Evolutionary conservation across 2,329 filamentous ascomycete genomes (phyloP).

Genomic region (Remersonia thermophila): DNA sequence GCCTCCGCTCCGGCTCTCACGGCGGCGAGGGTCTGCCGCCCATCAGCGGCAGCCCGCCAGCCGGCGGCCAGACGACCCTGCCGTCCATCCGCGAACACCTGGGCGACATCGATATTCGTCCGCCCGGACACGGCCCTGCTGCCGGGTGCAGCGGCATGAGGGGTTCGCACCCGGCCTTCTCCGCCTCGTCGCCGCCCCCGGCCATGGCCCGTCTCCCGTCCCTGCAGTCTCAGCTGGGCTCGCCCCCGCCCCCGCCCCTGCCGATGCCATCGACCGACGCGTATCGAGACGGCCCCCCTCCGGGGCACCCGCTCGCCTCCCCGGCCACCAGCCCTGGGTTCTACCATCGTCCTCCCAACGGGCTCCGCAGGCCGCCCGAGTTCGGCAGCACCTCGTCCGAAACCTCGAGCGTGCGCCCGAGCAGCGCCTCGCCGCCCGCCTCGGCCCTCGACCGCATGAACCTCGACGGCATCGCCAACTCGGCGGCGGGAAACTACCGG

Average conservation of each 20-base stretch:
- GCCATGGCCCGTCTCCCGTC: conserved; percentile 20
- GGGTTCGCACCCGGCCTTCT: conserved; percentile 15
- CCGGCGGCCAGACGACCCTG: conserved; percentile 25
- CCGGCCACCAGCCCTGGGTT: conserved; percentile 27
- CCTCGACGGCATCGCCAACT: conserved; percentile 43
- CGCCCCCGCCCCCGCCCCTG: conserved; percentile 33
- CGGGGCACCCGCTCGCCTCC: conserved; percentile 26
- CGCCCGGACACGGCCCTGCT: conserved; percentile 13
- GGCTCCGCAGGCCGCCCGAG: conserved; percentile 27
- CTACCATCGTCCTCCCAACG: conserved; percentile 22
- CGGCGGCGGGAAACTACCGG: conserved; percentile 35
- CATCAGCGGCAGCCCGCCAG: conserved; percentile 27
- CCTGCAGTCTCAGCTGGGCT: conserved; percentile 27
- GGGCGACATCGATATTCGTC: conserved; percentile 17
- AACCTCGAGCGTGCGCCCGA: conserved; percentile 21
- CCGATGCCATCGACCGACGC: conserved; percentile 29
- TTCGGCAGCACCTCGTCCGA: conserved; percentile 34
- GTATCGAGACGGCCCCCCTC: conserved; percentile 33
- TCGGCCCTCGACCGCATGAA: conserved; percentile 41
- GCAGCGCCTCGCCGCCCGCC: conserved; percentile 28
- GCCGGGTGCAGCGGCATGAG: conserved; percentile 21
- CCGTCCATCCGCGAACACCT: conserved; percentile 29
- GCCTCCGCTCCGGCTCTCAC: conserved; percentile 14
- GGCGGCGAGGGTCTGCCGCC: conserved; percentile 19
- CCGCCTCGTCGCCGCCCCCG: conserved; percentile 27